These are phyloP conservation scores for Saposhnikovia divaricata DNA, from an alignment of 129 eudicot genomes.

Conservation along the genomic window DNA sequence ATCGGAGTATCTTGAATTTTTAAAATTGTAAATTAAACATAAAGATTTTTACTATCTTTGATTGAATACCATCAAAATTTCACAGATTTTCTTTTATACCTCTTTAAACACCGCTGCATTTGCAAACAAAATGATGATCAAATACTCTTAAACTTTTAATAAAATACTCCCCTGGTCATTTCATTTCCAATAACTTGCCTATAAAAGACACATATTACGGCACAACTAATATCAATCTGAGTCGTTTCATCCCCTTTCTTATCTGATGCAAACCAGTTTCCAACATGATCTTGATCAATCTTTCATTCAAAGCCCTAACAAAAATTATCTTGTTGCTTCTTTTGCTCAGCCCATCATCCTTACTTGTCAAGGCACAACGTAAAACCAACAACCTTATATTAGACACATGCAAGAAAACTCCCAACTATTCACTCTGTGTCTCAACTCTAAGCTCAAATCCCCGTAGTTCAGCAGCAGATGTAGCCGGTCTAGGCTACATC, in stretches of 20 bases:
- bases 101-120: too few species aligned
- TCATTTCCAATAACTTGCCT: background rate
- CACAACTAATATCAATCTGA: background rate
- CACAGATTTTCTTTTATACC: too few species aligned
- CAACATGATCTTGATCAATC: background rate
- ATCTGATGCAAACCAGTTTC: background rate
- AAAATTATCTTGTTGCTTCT: background rate
- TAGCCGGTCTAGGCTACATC: slow-evolving; percentile 17
- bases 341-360: background rate
- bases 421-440: slow-evolving; percentile 19
- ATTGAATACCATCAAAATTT: too few species aligned
- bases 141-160: too few species aligned
- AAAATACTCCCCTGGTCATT: background rate
- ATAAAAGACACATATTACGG: background rate
- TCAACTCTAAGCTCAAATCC: slow-evolving; percentile 21
- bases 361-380: background rate
- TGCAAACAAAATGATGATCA: too few species aligned
- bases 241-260: background rate
- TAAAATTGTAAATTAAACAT: too few species aligned
- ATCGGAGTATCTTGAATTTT: too few species aligned
- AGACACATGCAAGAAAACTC: slow-evolving; percentile 24
- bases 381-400: slow-evolving; percentile 2
- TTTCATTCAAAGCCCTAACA: background rate
- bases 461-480: slow-evolving; percentile 19
- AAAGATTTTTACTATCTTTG: too few species aligned